Base-by-base conservation (phyloP, 139 green algal species). In the Coccomyxa sp. region DNA sequence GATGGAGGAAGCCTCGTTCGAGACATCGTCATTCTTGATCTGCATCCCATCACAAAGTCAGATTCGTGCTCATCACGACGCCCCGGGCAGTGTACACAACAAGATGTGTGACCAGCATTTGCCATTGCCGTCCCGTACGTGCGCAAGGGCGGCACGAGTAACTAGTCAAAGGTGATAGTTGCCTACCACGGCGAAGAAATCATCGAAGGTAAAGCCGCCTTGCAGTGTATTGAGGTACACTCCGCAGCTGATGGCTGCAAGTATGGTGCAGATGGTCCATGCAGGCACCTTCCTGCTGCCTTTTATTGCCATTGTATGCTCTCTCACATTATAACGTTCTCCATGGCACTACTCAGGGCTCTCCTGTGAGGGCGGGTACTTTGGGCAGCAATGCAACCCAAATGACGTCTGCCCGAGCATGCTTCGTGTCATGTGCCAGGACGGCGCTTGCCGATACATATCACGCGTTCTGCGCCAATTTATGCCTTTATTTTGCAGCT, bases 121-220 rank as follows among this genome's bases (percentile, higher is more conserved):
- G 50, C 50, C 22, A 64, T 64, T 64, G 27, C 5, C 27, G 5
- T 22, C 27, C 18, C 27, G 27, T 64, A 64, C 50, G 50, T 5
- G 22, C 4, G 22, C 5, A 64, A 10, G 50, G 18, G 50, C 50
- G 22, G 18, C 27, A 64, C 27, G 18, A 12, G 27, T 31, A 7
- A 64, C 27, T 7, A 64, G 5, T 7, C 27, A 6, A 18, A 64
- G 27, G 50, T 22, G 18, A 6, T 3, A 31, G 1, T 64, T n/a
- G 27, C 90, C 58, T 44, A 95, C 90, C 84, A 94, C 84, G 7
- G 91, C 90, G 79, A 94, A 94, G 64, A 83, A 87, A 73, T 95
- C 91, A 55, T 95, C 91, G 50, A 93, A 95, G 0, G 83, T 82
- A 39, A 95, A 95, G 18, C 83, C 86, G 0, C 82, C 87, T 0